Conservation (phyloP, 345 rosid genomes). For the Camelina hispida region DNA sequence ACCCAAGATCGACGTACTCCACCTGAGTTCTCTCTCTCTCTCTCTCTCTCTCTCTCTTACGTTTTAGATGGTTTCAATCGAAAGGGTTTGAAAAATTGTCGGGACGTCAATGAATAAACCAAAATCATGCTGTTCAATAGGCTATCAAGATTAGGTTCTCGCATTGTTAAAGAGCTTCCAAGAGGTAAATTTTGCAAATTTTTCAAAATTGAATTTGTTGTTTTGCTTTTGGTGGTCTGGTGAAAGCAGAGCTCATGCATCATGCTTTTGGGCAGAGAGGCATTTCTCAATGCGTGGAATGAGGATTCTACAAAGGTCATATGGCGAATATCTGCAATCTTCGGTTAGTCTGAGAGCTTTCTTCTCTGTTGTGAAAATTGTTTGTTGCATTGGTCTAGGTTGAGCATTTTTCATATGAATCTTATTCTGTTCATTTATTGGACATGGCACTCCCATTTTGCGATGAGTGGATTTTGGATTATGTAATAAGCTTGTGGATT, state of each 20-base stretch:
- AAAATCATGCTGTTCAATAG: too few relatives aligned
- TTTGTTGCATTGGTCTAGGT: not conserved
- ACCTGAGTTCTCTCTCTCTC: too few relatives aligned
- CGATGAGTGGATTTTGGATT: not conserved
- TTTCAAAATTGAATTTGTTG: not conserved
- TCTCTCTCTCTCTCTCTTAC: too few relatives aligned
- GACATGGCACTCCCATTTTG: not conserved
- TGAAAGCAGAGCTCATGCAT: not conserved
- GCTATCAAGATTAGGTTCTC: conserved; percentile 52
- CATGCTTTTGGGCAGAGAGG: conserved; percentile 48
- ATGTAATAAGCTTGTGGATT: not conserved
- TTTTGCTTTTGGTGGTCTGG: conserved; percentile 5
- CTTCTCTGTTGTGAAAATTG: not conserved
- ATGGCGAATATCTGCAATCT: conserved; percentile 42
- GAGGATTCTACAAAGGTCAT: conserved; percentile 31
- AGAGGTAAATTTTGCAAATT: conserved; percentile 47
- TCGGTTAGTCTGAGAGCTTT: conserved; percentile 52
- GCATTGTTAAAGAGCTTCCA: conserved; percentile 51
- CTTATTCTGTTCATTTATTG: not conserved
- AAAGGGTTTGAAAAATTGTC: conserved; percentile 7
- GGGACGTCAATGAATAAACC: conserved; percentile 16
- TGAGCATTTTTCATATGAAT: not conserved
- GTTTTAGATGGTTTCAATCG: too few relatives aligned
- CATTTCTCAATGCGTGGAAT: conserved; percentile 37
- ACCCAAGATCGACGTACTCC: conserved; percentile 53